Percentiles rank a stretch among this genome's conserved stretches.
Evolutionary conservation across 116 monocot species (phyloP).

Genomic region (Cymodocea nodosa): DNA sequence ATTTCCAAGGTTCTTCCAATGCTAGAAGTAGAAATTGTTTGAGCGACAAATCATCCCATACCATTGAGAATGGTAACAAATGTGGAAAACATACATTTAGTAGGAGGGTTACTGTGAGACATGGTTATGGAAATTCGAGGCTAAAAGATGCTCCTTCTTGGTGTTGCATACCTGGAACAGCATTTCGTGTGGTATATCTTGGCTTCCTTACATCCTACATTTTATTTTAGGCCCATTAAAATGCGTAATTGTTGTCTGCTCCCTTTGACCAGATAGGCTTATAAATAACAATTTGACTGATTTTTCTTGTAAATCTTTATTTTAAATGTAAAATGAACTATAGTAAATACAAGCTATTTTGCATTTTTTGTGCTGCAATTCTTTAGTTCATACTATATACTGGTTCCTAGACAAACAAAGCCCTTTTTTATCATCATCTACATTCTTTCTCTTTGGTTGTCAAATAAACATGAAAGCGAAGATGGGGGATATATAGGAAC

Average conservation of each 20-base stretch:
- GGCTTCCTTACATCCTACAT: background rate
- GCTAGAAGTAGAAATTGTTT: slow-evolving; percentile 11
- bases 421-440: too few relatives aligned
- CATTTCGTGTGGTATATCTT: slow-evolving; percentile 85
- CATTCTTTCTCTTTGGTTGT: too few relatives aligned
- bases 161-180: slow-evolving; percentile 90
- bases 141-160: slow-evolving; percentile 61
- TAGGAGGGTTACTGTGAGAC: slow-evolving; percentile 22
- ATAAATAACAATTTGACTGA: background rate
- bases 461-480: too few relatives aligned
- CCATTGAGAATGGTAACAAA: slow-evolving; percentile 14
- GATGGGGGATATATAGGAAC: too few relatives aligned
- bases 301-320: too few relatives aligned
- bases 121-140: slow-evolving; percentile 17
- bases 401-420: too few relatives aligned
- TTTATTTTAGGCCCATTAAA: background rate
- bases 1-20: slow-evolving; percentile 32
- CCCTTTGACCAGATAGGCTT: background rate
- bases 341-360: too few relatives aligned
- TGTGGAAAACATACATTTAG: slow-evolving; percentile 9
- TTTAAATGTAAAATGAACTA: too few relatives aligned
- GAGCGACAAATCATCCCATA: slow-evolving; percentile 8
- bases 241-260: background rate
- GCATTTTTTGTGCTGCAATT: too few relatives aligned
- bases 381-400: too few relatives aligned